Base-by-base conservation (phyloP, 2,329 filamentous ascomycete species). In the Myriosclerotinia duriaeana region DNA sequence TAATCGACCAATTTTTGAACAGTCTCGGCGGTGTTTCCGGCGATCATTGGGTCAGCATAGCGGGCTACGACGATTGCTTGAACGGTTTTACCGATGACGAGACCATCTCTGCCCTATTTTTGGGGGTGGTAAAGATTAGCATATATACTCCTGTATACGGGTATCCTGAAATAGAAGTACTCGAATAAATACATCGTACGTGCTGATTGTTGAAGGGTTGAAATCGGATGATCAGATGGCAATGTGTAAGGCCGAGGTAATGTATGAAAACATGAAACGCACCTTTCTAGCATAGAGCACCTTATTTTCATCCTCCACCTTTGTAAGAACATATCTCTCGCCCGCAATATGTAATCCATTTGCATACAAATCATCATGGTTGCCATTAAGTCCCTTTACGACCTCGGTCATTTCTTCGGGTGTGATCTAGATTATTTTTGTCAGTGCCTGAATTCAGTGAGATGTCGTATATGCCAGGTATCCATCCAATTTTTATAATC, bases 21-120 rank as follows among this genome's bases (percentile, higher is more conserved):
- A 60, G 90, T 91, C 77, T 86, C 86, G 74, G 88, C 88, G 70
- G 92, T 88, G 78, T 89, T 89, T 77, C 91, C 88, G 63, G 90
- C 91, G 78, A 90, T 84, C 73, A 88, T 81, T 69, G 78, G 78
- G 78, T 96, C 92, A 72, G 83, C 84, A 84, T 98, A 92, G 83
- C 97, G 92, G 73, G 87, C 90, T 78, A 99, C 81, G 77, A 99
- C 86, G 78, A 98, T 88, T 73, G 93, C 92, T 81, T 96, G 89
- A 76, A 85, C 89, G 75, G 94, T 96, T 84, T 96, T 96, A 80
- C 89, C 88, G 74, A 95, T 86, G 77, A 89, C 84, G 75, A 97
- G 80, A 72, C 95, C 95, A 77, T 89, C 86, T 78, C 89, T 91
- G 74, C 91, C 92, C 89, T 91, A 70, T 65, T 58, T 15, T 62